phyloP scores from a whole-genome alignment of 805 yeast genomes.

The Wickerhamomyces bovis region DNA sequence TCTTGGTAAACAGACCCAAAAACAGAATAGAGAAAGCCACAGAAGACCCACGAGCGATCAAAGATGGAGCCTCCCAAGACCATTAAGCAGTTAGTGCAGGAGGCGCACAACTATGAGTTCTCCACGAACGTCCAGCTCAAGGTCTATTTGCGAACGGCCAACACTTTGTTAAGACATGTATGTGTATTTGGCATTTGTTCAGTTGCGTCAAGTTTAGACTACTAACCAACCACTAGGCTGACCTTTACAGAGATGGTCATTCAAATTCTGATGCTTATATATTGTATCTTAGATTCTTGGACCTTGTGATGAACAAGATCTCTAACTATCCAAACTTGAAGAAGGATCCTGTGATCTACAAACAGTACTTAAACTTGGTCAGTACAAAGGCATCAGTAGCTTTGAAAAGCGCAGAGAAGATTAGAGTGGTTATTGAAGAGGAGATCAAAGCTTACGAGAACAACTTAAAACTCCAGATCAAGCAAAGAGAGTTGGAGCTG shows the following conservation, averaged over 20 bases:
- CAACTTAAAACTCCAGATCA: slow-evolving; percentile 21
- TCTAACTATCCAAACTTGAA: slow-evolving; percentile 40
- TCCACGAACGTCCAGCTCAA: slow-evolving; percentile 43
- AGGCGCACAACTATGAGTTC: slow-evolving; percentile 50
- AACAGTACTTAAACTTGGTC: slow-evolving; percentile 12
- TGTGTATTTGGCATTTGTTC: slow-evolving; percentile 5
- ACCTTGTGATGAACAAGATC: slow-evolving; percentile 43
- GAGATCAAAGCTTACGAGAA: slow-evolving; percentile 25
- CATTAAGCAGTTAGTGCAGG: slow-evolving; percentile 33
- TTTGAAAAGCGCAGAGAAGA: slow-evolving; percentile 20
- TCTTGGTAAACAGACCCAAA: no score
- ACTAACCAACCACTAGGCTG: slow-evolving; percentile 28
- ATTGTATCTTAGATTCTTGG: slow-evolving; percentile 53
- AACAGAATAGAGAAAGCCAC: neutral
- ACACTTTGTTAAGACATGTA: slow-evolving; percentile 39
- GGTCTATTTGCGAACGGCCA: slow-evolving; percentile 51
- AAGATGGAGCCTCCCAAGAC: slow-evolving; percentile 10
- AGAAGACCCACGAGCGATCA: neutral
- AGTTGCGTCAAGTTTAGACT: neutral
- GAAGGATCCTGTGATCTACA: slow-evolving; percentile 13
- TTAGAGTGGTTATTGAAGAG: slow-evolving; percentile 24
- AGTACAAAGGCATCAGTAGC: slow-evolving; percentile 20
- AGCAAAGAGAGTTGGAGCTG: slow-evolving; percentile 12
- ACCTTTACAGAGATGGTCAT: slow-evolving; percentile 36
- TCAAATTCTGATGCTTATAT: slow-evolving; percentile 46